These are phyloP conservation scores for Mycena polygramma DNA, from an alignment of 768 basidiomycete species.

Conservation along the genomic window DNA sequence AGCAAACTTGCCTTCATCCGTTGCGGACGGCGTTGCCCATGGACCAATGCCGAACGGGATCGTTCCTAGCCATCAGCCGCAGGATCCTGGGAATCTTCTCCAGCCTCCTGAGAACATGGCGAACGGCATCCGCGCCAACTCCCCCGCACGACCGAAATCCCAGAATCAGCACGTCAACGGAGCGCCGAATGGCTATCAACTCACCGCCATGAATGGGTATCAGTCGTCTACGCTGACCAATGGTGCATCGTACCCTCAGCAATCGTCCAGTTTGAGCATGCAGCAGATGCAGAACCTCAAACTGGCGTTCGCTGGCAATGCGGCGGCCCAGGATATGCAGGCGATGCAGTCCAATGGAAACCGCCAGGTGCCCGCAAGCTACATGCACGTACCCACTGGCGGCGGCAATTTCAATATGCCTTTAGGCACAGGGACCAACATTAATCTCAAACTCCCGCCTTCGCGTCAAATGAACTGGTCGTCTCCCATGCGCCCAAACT, in stretches of 20 bases:
- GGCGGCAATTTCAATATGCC: slow-evolving; percentile 56
- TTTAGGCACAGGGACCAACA: slow-evolving; percentile 47
- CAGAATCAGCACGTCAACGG: slow-evolving; percentile 58
- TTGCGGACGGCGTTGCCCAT: slow-evolving; percentile 46
- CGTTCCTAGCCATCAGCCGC: slow-evolving; percentile 48
- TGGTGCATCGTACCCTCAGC: slow-evolving; percentile 50
- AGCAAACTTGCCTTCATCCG: slow-evolving; percentile 58
- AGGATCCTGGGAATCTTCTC: slow-evolving; percentile 37
- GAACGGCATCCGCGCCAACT: slow-evolving; percentile 43
- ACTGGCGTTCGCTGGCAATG: slow-evolving; percentile 60
- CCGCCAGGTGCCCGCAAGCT: slow-evolving; percentile 50
- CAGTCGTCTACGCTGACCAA: slow-evolving; percentile 53
- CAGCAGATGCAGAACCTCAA: slow-evolving; percentile 76
- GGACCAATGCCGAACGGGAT: slow-evolving; percentile 50
- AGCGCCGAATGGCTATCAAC: slow-evolving; percentile 64
- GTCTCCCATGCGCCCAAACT: slow-evolving; percentile 47
- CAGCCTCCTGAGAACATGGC: slow-evolving; percentile 42
- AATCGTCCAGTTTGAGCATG: slow-evolving; percentile 56
- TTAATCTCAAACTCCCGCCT: slow-evolving; percentile 59
- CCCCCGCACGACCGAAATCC: slow-evolving; percentile 63
- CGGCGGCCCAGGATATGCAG: slow-evolving; percentile 55
- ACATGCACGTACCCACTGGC: slow-evolving; percentile 50
- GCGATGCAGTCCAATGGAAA: slow-evolving; percentile 49
- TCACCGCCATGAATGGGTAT: slow-evolving; percentile 54
- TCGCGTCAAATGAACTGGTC: slow-evolving; percentile 56